phyloP scores from a whole-genome alignment of 2,329 filamentous ascomycete genomes.

The Fusarium subtropicale region DNA sequence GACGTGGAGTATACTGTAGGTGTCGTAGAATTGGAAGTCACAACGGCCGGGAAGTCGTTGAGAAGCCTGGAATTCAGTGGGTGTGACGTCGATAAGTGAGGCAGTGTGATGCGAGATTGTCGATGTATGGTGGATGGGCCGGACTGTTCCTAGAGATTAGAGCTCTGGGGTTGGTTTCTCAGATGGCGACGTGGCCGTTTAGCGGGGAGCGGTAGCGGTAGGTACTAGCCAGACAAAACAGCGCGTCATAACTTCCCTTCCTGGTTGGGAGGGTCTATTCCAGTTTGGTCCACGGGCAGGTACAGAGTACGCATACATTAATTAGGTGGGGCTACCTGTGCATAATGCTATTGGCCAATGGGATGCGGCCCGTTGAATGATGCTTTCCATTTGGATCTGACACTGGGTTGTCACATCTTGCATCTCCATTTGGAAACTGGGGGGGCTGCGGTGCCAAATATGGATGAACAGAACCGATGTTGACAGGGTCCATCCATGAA shows the following conservation, averaged over 20 bases:
- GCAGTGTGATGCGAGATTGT: constrained; percentile 40
- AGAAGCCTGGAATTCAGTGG: constrained; percentile 29
- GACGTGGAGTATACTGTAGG: constrained; percentile 12
- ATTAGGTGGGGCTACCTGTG: constrained; percentile 13
- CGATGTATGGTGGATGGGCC: constrained; percentile 24
- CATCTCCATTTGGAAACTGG: constrained; percentile 36
- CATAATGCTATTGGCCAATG: constrained; percentile 35
- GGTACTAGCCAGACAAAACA: constrained; percentile 13
- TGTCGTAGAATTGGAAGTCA: constrained; percentile 16
- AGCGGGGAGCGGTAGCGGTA: constrained; percentile 16
- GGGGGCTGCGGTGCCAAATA: constrained; percentile 27
- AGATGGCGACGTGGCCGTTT: constrained; percentile 44
- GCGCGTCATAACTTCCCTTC: constrained; percentile 27
- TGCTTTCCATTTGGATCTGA: constrained; percentile 34
- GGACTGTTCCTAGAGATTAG: constrained; percentile 1
- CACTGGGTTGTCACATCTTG: constrained; percentile 35
- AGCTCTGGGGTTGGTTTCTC: constrained; percentile 13
- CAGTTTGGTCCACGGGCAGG: too few species aligned
- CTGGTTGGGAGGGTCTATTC: constrained; percentile 12
- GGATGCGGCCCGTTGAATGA: constrained; percentile 20
- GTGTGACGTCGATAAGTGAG: constrained; percentile 43
- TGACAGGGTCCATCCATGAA: constrained; percentile 31
- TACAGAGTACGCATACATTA: neutral
- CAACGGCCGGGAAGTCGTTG: constrained; percentile 17
- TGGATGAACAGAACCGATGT: constrained; percentile 22